These are phyloP conservation scores for Mycosarcoma mackinlayi DNA, from an alignment of 1,284 basidiomycete species.

Conservation along the genomic window DNA sequence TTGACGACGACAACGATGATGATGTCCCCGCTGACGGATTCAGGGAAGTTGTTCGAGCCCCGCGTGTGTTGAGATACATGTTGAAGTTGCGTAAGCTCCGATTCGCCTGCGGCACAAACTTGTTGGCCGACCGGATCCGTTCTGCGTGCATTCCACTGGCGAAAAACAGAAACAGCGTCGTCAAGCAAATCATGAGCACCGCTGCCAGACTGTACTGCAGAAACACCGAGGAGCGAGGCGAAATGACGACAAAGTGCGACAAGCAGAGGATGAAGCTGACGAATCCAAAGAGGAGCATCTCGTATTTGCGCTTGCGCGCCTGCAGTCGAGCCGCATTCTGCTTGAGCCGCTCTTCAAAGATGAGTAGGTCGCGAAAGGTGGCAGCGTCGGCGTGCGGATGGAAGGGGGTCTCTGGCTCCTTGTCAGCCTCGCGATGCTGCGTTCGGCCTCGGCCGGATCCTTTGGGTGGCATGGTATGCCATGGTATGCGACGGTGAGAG, in stretches of 20 bases:
- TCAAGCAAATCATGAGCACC: conserved; percentile 69
- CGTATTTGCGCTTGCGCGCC: conserved; percentile 84
- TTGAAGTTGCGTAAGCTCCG: conserved; percentile 89
- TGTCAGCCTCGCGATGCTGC: conserved; percentile 30
- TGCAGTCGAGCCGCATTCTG: conserved; percentile 86
- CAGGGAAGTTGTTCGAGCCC: conserved; percentile 53
- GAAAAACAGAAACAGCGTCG: conserved; percentile 92
- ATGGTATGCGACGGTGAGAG: not conserved
- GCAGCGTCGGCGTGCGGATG: conserved; percentile 76
- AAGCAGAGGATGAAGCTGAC: conserved; percentile 79
- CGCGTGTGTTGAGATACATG: conserved; percentile 94
- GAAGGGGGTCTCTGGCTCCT: conserved; percentile 34
- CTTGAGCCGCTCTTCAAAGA: conserved; percentile 96
- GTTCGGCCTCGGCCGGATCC: conserved; percentile 23
- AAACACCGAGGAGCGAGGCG: conserved; percentile 25
- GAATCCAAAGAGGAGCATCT: conserved; percentile 68
- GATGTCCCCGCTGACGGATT: conserved; percentile 64
- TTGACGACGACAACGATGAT: conserved; percentile 73
- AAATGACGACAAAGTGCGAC: conserved; percentile 77
- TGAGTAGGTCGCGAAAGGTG: conserved; percentile 86
- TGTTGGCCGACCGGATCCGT: conserved; percentile 94
- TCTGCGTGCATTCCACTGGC: conserved; percentile 95
- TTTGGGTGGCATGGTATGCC: conserved; percentile 31
- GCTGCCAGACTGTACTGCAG: conserved; percentile 57
- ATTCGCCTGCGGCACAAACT: conserved; percentile 98